phyloP scores from a whole-genome alignment of 306 rosid species.

The Luffa acutangula region DNA sequence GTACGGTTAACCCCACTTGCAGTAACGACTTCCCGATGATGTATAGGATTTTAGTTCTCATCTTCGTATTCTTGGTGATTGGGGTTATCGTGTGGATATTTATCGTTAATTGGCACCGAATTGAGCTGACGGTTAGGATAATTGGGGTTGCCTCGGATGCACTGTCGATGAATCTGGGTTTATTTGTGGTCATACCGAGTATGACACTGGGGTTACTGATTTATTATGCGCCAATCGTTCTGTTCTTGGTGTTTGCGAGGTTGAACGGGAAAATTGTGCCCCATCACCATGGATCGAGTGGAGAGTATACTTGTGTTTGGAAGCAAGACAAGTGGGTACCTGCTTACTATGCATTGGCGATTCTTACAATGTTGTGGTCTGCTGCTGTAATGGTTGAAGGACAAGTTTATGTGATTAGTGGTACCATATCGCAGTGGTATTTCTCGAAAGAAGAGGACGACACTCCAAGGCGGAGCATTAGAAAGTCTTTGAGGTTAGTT shows the following conservation, averaged over 20 bases:
- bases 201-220: conserved; percentile 45
- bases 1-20: conserved; percentile 52
- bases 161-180: conserved; percentile 46
- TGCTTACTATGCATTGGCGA: conserved; percentile 73
- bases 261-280: conserved; percentile 52
- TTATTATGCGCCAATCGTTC: conserved; percentile 58
- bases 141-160: conserved; percentile 76
- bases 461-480: conserved; percentile 39
- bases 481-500: conserved; percentile 67
- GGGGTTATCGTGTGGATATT: conserved; percentile 72
- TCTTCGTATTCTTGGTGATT: conserved; percentile 45
- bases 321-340: conserved; percentile 88
- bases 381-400: conserved; percentile 59
- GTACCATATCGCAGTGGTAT: conserved; percentile 85
- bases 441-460: conserved; percentile 53
- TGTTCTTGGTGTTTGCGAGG: conserved; percentile 70
- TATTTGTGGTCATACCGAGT: conserved; percentile 55
- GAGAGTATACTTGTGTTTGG: conserved; percentile 63
- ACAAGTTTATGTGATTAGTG: conserved; percentile 81
- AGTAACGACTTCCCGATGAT: conserved; percentile 48
- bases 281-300: conserved; percentile 15
- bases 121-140: conserved; percentile 68
- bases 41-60: conserved; percentile 50
- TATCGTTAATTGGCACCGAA: conserved; percentile 68
- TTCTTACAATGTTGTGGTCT: conserved; percentile 88